Evolutionary conservation across 2,329 filamentous ascomycete genomes (phyloP).

Genomic region (Graphilbum ipis-grandicollis): DNA sequence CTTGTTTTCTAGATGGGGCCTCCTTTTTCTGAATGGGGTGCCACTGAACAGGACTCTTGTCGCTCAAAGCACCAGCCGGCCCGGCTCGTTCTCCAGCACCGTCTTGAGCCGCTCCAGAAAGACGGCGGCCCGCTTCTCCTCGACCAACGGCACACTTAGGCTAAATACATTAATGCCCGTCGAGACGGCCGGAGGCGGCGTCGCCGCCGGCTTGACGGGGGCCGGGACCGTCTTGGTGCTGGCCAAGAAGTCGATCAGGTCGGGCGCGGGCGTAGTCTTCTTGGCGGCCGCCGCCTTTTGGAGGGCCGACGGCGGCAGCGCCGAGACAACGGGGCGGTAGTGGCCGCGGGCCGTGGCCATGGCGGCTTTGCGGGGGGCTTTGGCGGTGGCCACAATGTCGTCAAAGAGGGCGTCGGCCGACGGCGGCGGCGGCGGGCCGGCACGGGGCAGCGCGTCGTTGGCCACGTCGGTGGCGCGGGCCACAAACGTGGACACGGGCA

Average conservation of each 20-base stretch:
- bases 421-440: constrained; percentile 39
- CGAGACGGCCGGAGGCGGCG: constrained; percentile 26
- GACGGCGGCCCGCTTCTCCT: constrained; percentile 63
- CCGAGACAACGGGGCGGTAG: constrained; percentile 56
- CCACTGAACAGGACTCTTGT: no score
- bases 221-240: constrained; percentile 1
- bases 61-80: constrained; percentile 45
- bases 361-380: constrained; percentile 12
- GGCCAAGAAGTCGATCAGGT: constrained; percentile 61
- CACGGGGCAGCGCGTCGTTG: constrained; percentile 66
- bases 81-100: constrained; percentile 66
- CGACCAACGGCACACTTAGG: constrained; percentile 58
- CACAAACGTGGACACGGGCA: constrained; percentile 78
- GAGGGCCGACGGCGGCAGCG: constrained; percentile 24
- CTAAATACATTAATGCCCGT: constrained; percentile 62
- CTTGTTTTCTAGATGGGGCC: no score
- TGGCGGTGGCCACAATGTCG: constrained; percentile 51
- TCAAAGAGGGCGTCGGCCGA: constrained; percentile 77
- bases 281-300: constrained; percentile 7
- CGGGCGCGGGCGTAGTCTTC: constrained; percentile 34
- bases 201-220: constrained; percentile 20
- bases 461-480: constrained; percentile 70
- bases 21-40: no score
- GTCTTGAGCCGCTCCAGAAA: constrained; percentile 80
- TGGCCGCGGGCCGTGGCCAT: constrained; percentile 35